Evolutionary conservation across 768 basidiomycete species (phyloP), one percentile per base, ranked within the genome.

Genomic region (Tricholoma furcatifolium): DNA sequence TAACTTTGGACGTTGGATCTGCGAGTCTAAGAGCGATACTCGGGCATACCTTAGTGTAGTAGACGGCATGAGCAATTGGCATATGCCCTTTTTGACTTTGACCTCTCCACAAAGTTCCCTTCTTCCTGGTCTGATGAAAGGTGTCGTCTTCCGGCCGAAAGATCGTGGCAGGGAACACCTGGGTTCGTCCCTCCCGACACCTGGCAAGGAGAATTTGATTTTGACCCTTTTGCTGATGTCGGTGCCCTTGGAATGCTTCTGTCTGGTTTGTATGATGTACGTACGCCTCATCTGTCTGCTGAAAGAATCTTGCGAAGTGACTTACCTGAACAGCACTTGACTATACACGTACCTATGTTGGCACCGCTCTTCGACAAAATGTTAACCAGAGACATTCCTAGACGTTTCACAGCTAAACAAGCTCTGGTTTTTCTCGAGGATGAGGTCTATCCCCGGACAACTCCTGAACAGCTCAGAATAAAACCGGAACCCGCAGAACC

Each of bases 191-290:
- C 56, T 5, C 17, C 36, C 14, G 65, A 67, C 41, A 58, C 57
- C 11, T 30, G 15, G 1, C 60, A 62, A 50, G 65, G 66, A 11
- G 65, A 67, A 53, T 45, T 55, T n/a, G n/a, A n/a, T n/a, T n/a
- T n/a, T n/a, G n/a, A n/a, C n/a, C n/a, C n/a, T n/a, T n/a, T n/a
- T n/a, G 59, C 60, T 9, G 65, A 65, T 41, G 63, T 66, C 12
- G 54, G 56, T 7, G 34, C 44, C 39, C 18, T 67, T 20, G 65
- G 65, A 7, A 1, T 45, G 7, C 3, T 55, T 11, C 38, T 59
- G 6, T 41, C 50, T 40, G 3, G 6, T 0, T 6, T 14, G 4
- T 60, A 24, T 45, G 50, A 63, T 47, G 55, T 60, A 48, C 31
- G 61, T 31, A 15, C 14, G 24, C 4, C 27, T n/a, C n/a, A n/a